Percentiles rank a stretch among this genome's conserved stretches.
phyloP scores from a whole-genome alignment of 176 grass and related monocot genomes.

The Calamus simplicifolius region DNA sequence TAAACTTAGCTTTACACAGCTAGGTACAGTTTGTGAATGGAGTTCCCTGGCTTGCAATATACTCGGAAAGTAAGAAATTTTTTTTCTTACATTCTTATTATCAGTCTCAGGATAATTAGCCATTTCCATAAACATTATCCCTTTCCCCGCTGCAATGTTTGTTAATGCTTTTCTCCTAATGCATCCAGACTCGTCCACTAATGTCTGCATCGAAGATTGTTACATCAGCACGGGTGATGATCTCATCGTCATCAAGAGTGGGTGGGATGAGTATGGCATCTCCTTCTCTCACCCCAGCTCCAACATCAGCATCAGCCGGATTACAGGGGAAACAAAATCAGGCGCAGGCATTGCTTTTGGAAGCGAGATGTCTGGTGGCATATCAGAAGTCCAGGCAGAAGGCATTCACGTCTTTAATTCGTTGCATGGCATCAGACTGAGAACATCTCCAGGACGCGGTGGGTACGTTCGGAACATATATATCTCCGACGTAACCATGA shows the following conservation, averaged over 20 bases:
- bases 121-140: no score
- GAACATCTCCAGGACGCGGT: conserved; percentile 73
- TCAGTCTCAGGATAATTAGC: no score
- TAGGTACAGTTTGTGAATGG: no score
- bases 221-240: conserved; percentile 76
- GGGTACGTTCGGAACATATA: conserved; percentile 71
- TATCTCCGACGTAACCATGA: conserved; percentile 63
- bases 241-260: conserved; percentile 82
- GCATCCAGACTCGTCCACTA: conserved; percentile 63
- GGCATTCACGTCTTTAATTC: conserved; percentile 59
- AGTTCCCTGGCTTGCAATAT: no score
- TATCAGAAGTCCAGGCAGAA: conserved; percentile 56
- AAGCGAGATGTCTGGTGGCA: conserved; percentile 96
- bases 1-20: no score
- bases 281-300: conserved; percentile 65
- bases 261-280: conserved; percentile 96
- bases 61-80: no score
- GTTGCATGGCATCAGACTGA: conserved; percentile 74
- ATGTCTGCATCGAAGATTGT: conserved; percentile 87
- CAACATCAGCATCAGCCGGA: conserved; percentile 75
- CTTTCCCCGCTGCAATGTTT: no score
- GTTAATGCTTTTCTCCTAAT: neutral
- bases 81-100: no score
- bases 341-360: conserved; percentile 85
- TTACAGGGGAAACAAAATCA: conserved; percentile 44